Percentiles rank a stretch among this genome's conserved stretches.
phyloP scores from a whole-genome alignment of 345 rosid genomes.

The Moringa oleifera region DNA sequence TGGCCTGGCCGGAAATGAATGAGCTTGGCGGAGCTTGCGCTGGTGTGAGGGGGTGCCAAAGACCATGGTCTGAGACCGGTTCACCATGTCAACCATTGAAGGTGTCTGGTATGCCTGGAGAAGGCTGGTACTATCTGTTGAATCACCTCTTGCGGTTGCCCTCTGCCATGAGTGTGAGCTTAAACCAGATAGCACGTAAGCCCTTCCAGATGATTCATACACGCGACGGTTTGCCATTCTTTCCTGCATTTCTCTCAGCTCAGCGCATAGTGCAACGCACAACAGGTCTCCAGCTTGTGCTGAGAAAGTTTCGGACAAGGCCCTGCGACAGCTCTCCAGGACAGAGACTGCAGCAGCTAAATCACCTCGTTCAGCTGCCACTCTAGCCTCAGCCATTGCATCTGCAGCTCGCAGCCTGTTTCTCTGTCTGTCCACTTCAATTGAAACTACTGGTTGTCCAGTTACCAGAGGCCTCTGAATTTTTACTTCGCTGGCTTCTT shows the following conservation, averaged over 20 bases:
- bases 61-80: slow-evolving; percentile 75
- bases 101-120: slow-evolving; percentile 87
- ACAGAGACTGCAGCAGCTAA: slow-evolving; percentile 63
- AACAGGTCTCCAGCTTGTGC: slow-evolving; percentile 58
- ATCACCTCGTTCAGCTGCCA: slow-evolving; percentile 70
- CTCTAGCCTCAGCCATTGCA: slow-evolving; percentile 80
- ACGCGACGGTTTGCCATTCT: slow-evolving; percentile 82
- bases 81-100: slow-evolving; percentile 90
- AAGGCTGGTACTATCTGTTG: slow-evolving; percentile 59
- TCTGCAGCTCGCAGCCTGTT: slow-evolving; percentile 89
- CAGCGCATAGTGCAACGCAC: slow-evolving; percentile 65
- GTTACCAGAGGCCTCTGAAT: slow-evolving; percentile 45
- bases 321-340: slow-evolving; percentile 55
- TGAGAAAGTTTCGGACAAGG: slow-evolving; percentile 50
- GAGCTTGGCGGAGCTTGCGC: slow-evolving; percentile 60
- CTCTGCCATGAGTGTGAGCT: slow-evolving; percentile 99
- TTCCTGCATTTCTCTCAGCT: slow-evolving; percentile 89
- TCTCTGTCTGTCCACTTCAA: slow-evolving; percentile 87
- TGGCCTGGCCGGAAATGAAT: slow-evolving; percentile 60
- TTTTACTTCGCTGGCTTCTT: slow-evolving; percentile 44
- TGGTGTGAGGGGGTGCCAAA: slow-evolving; percentile 43
- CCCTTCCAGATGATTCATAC: slow-evolving; percentile 85
- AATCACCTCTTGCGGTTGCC: slow-evolving; percentile 92
- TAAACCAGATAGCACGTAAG: slow-evolving; percentile 84
- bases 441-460: slow-evolving; percentile 43